These are phyloP conservation scores for Marasmius oreades DNA, from an alignment of 1,284 basidiomycete species.

Conservation along the genomic window DNA sequence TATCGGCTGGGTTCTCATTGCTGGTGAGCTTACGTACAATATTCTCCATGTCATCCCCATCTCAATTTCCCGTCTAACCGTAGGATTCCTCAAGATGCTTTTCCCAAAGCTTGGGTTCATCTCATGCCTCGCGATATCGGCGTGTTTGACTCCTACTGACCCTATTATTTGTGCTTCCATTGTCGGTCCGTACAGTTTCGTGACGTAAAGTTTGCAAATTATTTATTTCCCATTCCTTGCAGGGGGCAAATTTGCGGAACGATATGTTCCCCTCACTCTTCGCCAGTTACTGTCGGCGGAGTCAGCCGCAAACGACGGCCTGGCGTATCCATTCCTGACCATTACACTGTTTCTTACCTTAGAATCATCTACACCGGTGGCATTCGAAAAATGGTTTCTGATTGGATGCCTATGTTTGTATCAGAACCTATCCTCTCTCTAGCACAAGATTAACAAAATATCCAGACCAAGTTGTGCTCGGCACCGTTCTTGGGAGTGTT, in stretches of 20 bases:
- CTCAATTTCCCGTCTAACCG: neutral
- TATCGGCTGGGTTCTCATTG: conserved; percentile 69
- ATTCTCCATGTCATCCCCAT: neutral
- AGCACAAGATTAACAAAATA: conserved; percentile 4
- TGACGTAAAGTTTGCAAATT: conserved; percentile 5
- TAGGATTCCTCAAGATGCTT: conserved; percentile 59
- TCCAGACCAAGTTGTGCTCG: conserved; percentile 84
- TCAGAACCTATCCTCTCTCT: neutral
- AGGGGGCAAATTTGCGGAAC: conserved; percentile 87
- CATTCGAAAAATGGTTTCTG: conserved; percentile 77
- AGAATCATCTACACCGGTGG: conserved; percentile 59
- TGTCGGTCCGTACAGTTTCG: conserved; percentile 37
- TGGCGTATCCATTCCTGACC: conserved; percentile 91
- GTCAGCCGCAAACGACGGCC: conserved; percentile 69
- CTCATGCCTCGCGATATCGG: conserved; percentile 81
- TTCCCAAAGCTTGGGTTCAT: conserved; percentile 70
- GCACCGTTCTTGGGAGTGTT: conserved; percentile 70
- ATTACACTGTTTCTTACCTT: conserved; percentile 86
- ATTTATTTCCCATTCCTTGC: conserved; percentile 18
- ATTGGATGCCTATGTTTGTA: conserved; percentile 74
- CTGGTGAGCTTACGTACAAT: conserved; percentile 36
- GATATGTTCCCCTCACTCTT: conserved; percentile 83
- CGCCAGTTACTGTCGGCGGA: conserved; percentile 88
- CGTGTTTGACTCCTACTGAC: conserved; percentile 92
- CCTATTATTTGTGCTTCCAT: conserved; percentile 73